Percentiles rank a stretch among this genome's conserved stretches.
Conservation (phyloP, 73 alveolate genomes). For the Tetrahymena thermophila region DNA sequence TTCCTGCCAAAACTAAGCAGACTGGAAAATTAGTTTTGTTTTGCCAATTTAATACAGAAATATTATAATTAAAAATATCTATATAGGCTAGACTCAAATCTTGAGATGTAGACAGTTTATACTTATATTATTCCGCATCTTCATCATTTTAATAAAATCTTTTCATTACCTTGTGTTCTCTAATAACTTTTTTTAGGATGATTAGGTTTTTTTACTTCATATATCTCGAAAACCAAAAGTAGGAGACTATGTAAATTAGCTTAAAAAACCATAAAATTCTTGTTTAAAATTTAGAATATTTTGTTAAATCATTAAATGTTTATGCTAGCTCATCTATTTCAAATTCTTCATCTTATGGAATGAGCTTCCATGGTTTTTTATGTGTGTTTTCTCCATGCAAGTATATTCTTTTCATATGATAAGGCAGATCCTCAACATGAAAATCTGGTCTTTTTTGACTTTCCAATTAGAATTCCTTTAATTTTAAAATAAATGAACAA, state of each 20-base stretch:
- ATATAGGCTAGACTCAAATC: slow-evolving; percentile 11
- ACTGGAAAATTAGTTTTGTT: slow-evolving; percentile 9
- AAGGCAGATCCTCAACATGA: slow-evolving; percentile 11
- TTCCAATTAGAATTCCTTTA: not conserved
- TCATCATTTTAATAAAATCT: not conserved
- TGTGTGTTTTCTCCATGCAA: slow-evolving; percentile 13
- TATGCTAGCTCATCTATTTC: not conserved
- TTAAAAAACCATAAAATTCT: not conserved
- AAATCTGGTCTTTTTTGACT: not conserved
- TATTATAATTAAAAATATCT: slow-evolving; percentile 3
- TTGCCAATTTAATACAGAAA: slow-evolving; percentile 1
- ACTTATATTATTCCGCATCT: not conserved
- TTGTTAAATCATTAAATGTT: not conserved
- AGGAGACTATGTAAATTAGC: not conserved
- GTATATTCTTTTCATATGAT: slow-evolving; percentile 24
- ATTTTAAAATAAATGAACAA: not conserved
- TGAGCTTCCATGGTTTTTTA: slow-evolving; percentile 15
- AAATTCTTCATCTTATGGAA: not conserved
- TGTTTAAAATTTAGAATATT: not conserved
- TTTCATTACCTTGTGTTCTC: not conserved
- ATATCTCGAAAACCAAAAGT: not conserved
- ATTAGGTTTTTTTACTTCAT: not conserved
- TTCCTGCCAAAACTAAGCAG: slow-evolving; percentile 14
- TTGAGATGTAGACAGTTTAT: slow-evolving; percentile 3
- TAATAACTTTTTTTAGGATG: not conserved